Evolutionary conservation across 2,329 filamentous ascomycete genomes (phyloP), one percentile per base, ranked within the genome.

Genomic region (Bipolaris sorokiniana): DNA sequence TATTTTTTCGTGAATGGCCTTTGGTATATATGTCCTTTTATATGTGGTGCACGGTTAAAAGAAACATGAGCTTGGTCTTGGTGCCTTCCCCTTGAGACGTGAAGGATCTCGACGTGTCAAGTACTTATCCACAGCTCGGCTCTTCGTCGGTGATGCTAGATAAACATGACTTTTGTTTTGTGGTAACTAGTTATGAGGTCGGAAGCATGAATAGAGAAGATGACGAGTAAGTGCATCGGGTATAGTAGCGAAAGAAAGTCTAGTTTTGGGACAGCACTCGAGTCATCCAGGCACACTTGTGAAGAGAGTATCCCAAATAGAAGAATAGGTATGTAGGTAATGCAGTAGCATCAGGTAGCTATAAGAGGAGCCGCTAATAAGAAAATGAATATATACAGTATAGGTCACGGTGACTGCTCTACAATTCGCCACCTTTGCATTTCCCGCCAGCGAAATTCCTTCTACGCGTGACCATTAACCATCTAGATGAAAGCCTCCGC

Each of bases 401-500:
- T 28, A 28, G 3, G 26, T 28, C 9, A 2, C 7, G 3, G 9
- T 28, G 1, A 28, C 26, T 10, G 26, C 26, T 28, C 9, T 2
- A 28, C 26, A 10, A 28, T 28, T 10, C 26, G 9, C 26, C 26
- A 28, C 26, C 3, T 26, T 28, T 28, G 26, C 26, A 28, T 28
- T 28, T 28, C 26, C 26, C 10, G 7, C 26, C 2, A 28, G 26
- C 9, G 26, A 28, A 28, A 28, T 26, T 9, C 9, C 26, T 10
- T 28, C 2, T 28, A 28, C 26, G 3, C 3, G 26, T 2, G 3
- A 34, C 28, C 23, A 31, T 7, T 15, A n/a, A 7, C 5, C 31
- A 20, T 31, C 40, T 54, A 65, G 15, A 63, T 58, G 48, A 63
- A 68, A 7, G 69, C 69, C 36, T 70, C 48, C 0, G 55, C 70